A percentile compares a stretch with the other conserved stretches of the same genome.
phyloP scores from a whole-genome alignment of 2,329 filamentous ascomycete genomes.

The Elsinoe arachidis region DNA sequence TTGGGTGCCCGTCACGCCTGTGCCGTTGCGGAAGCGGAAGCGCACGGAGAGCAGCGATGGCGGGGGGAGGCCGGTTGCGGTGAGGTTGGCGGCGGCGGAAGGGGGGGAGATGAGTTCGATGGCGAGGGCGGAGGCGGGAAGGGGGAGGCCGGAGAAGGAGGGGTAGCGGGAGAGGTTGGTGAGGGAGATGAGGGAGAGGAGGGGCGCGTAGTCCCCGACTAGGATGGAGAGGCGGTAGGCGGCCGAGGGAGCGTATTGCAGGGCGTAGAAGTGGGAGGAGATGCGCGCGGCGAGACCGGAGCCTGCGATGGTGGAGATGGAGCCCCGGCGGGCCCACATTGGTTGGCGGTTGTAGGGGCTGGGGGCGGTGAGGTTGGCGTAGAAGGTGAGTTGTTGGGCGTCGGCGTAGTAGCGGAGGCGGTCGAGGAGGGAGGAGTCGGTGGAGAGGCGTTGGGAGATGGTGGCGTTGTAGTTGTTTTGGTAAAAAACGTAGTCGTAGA shows the following conservation, averaged over 20 bases:
- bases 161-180: conserved; percentile 31
- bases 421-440: conserved; percentile 25
- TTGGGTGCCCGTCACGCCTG: conserved; percentile 23
- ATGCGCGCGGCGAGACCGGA: conserved; percentile 29
- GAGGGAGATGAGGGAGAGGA: conserved; percentile 44
- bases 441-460: conserved; percentile 22
- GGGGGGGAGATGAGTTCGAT: conserved; percentile 44
- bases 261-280: conserved; percentile 25
- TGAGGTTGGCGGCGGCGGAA: conserved; percentile 10
- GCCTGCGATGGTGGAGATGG: conserved; percentile 32
- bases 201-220: conserved; percentile 43
- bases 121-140: conserved; percentile 40
- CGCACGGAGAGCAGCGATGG: conserved; percentile 44
- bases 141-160: conserved; percentile 43
- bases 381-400: conserved; percentile 35
- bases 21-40: conserved; percentile 51
- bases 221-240: conserved; percentile 29
- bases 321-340: conserved; percentile 21
- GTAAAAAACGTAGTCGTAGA: conserved; percentile 51
- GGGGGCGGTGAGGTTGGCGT: conserved; percentile 36
- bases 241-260: conserved; percentile 22
- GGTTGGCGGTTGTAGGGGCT: conserved; percentile 22
- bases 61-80: conserved; percentile 29
- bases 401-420: conserved; percentile 39
- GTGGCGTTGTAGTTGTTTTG: conserved; percentile 43